Base-by-base conservation (phyloP, 441 rosid genomes). In the Manihot esculenta region DNA sequence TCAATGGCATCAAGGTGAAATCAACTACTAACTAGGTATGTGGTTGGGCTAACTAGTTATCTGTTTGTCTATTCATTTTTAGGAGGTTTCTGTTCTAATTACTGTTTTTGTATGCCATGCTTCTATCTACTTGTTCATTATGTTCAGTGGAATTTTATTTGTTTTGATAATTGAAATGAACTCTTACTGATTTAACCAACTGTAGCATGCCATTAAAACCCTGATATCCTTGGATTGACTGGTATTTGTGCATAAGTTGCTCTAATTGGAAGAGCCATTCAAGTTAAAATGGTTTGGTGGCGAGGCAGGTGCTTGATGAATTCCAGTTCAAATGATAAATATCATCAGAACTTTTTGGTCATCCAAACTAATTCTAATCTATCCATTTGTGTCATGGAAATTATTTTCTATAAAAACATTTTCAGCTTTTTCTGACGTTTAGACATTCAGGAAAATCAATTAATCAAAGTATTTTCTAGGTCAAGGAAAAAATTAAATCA, bases 1-100 rank as follows among this genome's bases (percentile, higher is more conserved):
- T 68, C 44, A 59, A 68, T 23, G 58, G 58, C 14, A 54, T 54
- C 58, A 54, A 54, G 58, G 27, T 54, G 21, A 65, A 59, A 38
- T n/a, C 47, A 11, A 18, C 44, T 18, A 12, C 47, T 30, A 60
- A 10, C 64, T 60, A 60, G 64, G 64, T 35, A 60, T 9, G 47
- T 2, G 35, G 14, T n/a, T 60, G 13, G n/a, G 30, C 33, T 21
- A 55, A 55, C 17, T 55, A 20, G 5, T 55, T 11, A 20, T 11
- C 14, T 3, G 14, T 21, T 5, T 2, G 4, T 10, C 1, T 55
- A 10, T 55, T 24, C 9, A 56, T 26, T 26, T 56, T 56, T 15
- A 56, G 35, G 33, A 53, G 17, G 49, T 45, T 24, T 10, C 8
- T 54, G 27, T 20, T 3, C 12, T 59, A 7, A 33, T 59, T 59